phyloP scores from a whole-genome alignment of 345 rosid species.

The Anastatica hierochuntica region DNA sequence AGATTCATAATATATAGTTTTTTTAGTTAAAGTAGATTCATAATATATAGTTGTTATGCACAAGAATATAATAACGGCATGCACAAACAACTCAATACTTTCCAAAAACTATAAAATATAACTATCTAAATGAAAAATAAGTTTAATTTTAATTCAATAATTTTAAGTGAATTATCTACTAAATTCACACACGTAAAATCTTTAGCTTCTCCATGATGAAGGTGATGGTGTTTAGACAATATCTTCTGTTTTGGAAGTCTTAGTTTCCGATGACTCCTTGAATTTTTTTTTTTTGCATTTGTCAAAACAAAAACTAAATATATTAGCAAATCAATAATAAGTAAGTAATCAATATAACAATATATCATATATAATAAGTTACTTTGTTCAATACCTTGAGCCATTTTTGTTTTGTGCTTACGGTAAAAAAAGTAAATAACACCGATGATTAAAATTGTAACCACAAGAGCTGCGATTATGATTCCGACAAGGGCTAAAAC shows the following conservation, averaged over 20 bases:
- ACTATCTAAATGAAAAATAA: no score
- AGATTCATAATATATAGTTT: no score
- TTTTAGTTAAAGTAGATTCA: no score
- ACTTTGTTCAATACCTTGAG: slow-evolving; percentile 3
- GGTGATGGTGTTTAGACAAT: neutral
- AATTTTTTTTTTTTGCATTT: neutral
- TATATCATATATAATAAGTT: neutral
- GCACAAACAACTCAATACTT: neutral
- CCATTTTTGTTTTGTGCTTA: neutral
- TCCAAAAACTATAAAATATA: neutral
- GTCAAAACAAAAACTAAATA: neutral
- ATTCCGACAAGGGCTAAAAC: neutral
- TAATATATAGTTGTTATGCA: no score
- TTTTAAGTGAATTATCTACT: no score
- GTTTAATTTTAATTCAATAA: no score
- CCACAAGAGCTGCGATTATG: neutral
- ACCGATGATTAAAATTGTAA: neutral
- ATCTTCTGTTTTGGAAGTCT: slow-evolving; percentile 4
- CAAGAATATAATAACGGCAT: neutral
- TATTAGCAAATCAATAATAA: neutral
- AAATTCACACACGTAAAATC: no score
- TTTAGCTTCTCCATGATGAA: no score
- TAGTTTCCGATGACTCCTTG: neutral
- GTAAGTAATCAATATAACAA: neutral
- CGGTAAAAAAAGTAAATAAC: neutral